Evolutionary conservation across 2,329 filamentous ascomycete species (phyloP), one percentile per base, ranked within the genome.

Genomic region (Ustilaginoidea virens): DNA sequence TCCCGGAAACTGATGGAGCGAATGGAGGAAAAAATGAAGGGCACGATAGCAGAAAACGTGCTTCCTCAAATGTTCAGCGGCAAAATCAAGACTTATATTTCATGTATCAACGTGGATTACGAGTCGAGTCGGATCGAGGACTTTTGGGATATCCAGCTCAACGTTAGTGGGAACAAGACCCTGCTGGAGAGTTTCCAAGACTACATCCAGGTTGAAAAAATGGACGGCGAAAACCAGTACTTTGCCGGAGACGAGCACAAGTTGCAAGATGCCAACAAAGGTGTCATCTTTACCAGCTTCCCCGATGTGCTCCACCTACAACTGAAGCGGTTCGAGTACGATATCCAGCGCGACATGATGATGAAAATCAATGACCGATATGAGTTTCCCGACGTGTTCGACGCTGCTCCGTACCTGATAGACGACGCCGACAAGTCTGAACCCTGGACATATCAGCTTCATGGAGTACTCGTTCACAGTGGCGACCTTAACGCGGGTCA

Each of bases 211-310:
- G 87, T 94, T 20, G 90, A 98, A 55, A 92, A 86, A 19, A 77
- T 98, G 53, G 86, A 96, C 40, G 90, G 90, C 23, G 92, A 98
- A 51, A 98, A 98, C 60, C 92, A 96, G 52, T 98, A 98, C 49
- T 90, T 83, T 51, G 90, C 90, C 2, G 78, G 80, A 27, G 80
- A 92, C 42, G 74, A 90, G 27, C 78, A 81, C 58, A 90, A 90
- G 43, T 66, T 96, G 23, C 90, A 98, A 49, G 90, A 98, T 50
- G 90, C 90, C 29, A 86, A 83, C 60, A 98, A 98, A 54, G 90
- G 90, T 29, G 90, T 94, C 40, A 94, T 98, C 36, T 98, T 98
- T 50, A 82, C 85, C 49, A 81, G 76, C 44, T 96, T 96, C 48
- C 90, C 90, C 1, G 81, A 92, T 30, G 85, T 98, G 3, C 61